Evolutionary conservation across 2,329 filamentous ascomycete species (phyloP).

Genomic region (Penicillium sp.): DNA sequence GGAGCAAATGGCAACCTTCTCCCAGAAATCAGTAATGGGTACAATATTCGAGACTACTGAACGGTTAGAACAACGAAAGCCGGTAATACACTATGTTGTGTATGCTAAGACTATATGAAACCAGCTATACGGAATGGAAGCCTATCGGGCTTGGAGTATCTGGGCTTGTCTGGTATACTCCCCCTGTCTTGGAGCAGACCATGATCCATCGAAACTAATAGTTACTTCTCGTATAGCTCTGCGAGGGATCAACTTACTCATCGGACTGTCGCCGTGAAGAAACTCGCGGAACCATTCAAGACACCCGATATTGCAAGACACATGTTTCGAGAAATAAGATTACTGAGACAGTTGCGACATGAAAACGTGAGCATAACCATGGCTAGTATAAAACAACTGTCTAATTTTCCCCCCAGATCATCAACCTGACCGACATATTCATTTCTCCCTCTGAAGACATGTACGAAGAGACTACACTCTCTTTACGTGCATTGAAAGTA

Average conservation of each 20-base stretch:
- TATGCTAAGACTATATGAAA: neutral
- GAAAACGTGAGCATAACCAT: constrained; percentile 70
- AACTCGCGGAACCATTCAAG: constrained; percentile 99
- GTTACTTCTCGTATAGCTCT: constrained; percentile 60
- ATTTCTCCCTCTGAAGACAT: constrained; percentile 98
- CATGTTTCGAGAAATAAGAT: constrained; percentile 94
- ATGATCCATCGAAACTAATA: neutral
- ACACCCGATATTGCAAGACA: constrained; percentile 96
- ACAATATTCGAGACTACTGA: constrained; percentile 99
- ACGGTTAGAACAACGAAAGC: constrained; percentile 58
- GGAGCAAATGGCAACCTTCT: constrained; percentile 86
- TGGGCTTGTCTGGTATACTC: constrained; percentile 83
- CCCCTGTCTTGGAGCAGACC: constrained; percentile 15
- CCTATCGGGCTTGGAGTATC: constrained; percentile 98
- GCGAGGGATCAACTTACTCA: constrained; percentile 94
- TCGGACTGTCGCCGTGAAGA: constrained; percentile 97
- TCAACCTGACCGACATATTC: constrained; percentile 98
- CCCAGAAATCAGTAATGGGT: constrained; percentile 96
- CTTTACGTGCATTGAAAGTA: neutral
- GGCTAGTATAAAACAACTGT: neutral
- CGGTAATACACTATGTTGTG: neutral
- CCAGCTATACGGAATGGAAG: constrained; percentile 91
- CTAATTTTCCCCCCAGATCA: constrained; percentile 61
- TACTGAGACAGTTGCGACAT: constrained; percentile 91
- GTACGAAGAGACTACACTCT: constrained; percentile 52